phyloP scores from a whole-genome alignment of 2,329 filamentous ascomycete genomes.

The Xylariaceae sp. region DNA sequence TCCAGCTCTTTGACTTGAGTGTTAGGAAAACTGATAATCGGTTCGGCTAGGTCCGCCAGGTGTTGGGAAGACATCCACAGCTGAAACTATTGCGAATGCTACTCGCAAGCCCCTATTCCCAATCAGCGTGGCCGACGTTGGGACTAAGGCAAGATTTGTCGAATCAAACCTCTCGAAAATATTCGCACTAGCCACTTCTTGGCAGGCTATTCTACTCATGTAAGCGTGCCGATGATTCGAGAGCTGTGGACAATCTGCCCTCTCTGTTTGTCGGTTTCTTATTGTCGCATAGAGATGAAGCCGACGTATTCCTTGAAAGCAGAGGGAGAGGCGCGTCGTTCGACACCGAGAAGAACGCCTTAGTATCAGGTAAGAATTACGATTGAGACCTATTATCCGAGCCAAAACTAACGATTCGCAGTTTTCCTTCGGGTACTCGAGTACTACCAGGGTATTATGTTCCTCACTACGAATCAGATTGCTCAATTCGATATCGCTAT shows the following conservation, averaged over 20 bases:
- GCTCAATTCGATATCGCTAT: constrained; percentile 31
- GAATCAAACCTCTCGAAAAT: constrained; percentile 14
- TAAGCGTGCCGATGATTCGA: neutral
- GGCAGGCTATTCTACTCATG: constrained; percentile 15
- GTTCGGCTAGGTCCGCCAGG: constrained; percentile 11
- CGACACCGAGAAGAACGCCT: constrained; percentile 11
- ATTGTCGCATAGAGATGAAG: constrained; percentile 17
- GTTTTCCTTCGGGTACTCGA: constrained; percentile 19
- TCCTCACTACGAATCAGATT: constrained; percentile 33
- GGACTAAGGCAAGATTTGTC: constrained; percentile 10
- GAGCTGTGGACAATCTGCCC: too few relatives aligned
- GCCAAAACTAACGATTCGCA: neutral
- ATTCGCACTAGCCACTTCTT: constrained; percentile 14
- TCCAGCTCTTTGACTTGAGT: too few relatives aligned
- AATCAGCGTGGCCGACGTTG: constrained; percentile 12
- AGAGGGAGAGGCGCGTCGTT: constrained; percentile 1
- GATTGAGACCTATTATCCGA: neutral
- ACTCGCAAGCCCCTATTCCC: constrained; percentile 15
- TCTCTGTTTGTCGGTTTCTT: too few relatives aligned
- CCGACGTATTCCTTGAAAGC: constrained; percentile 14
- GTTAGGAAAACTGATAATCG: neutral
- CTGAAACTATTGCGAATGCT: constrained; percentile 12
- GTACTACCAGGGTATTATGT: constrained; percentile 20
- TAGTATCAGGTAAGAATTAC: constrained; percentile 11
- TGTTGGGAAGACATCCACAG: constrained; percentile 20